Conservation (phyloP, 1,139 yeast species). For the Candida albicans region DNA sequence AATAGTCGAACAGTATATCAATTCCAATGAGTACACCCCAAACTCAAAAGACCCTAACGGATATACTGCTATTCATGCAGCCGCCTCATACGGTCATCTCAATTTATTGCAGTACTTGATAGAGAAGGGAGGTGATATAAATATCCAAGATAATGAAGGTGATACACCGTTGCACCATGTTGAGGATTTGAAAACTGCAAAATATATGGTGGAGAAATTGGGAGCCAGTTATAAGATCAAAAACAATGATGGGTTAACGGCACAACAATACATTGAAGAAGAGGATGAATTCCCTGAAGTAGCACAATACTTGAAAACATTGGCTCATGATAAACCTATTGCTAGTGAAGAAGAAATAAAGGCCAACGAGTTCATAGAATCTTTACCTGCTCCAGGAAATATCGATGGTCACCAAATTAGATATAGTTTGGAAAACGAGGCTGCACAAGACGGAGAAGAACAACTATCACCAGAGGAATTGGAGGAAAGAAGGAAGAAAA, state of each 20-base stretch:
- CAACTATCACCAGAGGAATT: slow-evolving; percentile 25
- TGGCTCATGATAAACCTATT: slow-evolving; percentile 38
- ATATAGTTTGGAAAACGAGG: slow-evolving; percentile 53
- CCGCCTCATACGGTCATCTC: slow-evolving; percentile 85
- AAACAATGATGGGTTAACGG: slow-evolving; percentile 74
- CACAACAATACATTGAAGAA: slow-evolving; percentile 69
- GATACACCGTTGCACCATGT: slow-evolving; percentile 94
- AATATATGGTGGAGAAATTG: slow-evolving; percentile 59
- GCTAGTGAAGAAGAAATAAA: slow-evolving; percentile 10
- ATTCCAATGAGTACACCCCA: slow-evolving; percentile 54
- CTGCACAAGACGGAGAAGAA: slow-evolving; percentile 36
- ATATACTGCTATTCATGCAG: slow-evolving; percentile 95
- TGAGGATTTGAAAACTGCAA: slow-evolving; percentile 69
- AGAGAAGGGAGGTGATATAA: slow-evolving; percentile 70
- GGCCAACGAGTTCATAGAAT: slow-evolving; percentile 18
- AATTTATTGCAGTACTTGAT: slow-evolving; percentile 65
- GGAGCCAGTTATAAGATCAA: slow-evolving; percentile 63
- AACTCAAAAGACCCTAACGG: slow-evolving; percentile 88
- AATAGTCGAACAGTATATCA: slow-evolving; percentile 57
- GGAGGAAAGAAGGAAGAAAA: slow-evolving; percentile 58
- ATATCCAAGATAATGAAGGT: slow-evolving; percentile 83
- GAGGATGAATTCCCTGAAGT: slow-evolving; percentile 86
- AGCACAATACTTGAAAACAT: slow-evolving; percentile 56
- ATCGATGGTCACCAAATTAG: slow-evolving; percentile 57
- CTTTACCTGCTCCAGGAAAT: slow-evolving; percentile 43